These are phyloP conservation scores for Rhodomyrtus psidioides DNA, from an alignment of 441 rosid species.

Conservation along the genomic window DNA sequence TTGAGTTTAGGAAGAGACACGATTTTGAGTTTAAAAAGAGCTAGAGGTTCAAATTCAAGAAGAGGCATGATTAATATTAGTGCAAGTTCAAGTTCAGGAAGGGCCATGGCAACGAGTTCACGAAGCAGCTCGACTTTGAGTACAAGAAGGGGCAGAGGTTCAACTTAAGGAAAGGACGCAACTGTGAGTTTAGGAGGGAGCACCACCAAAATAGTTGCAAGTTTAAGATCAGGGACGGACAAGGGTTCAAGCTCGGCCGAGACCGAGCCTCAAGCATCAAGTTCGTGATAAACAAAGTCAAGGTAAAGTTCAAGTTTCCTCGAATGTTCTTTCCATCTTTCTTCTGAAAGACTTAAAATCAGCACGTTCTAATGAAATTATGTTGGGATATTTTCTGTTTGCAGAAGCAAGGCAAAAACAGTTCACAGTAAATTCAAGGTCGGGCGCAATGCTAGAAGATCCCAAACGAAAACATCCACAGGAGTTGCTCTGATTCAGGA, in stretches of 20 bases:
- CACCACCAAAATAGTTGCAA: not conserved
- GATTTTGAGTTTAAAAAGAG: no score
- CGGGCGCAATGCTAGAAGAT: not conserved
- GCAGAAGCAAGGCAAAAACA: not conserved
- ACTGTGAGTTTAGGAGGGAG: not conserved
- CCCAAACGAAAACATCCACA: no score
- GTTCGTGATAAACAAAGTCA: not conserved
- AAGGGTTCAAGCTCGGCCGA: not conserved
- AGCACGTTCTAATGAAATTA: not conserved
- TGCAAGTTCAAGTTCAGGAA: not conserved
- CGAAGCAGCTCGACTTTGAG: not conserved
- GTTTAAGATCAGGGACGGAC: not conserved
- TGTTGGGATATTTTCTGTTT: accelerated
- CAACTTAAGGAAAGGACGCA: not conserved
- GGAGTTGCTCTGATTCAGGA: not conserved
- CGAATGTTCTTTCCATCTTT: not conserved
- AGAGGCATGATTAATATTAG: not conserved
- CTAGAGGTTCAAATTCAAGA: no score
- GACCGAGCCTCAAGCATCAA: not conserved
- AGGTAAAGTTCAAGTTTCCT: not conserved
- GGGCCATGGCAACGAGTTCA: not conserved
- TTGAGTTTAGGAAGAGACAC: no score
- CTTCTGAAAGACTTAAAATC: not conserved
- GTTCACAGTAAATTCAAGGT: accelerated
- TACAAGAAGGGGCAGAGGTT: not conserved